Percentiles rank a stretch among this genome's conserved stretches.
These are phyloP conservation scores for Ramaria rubella DNA, from an alignment of 768 basidiomycete genomes.

Conservation along the genomic window DNA sequence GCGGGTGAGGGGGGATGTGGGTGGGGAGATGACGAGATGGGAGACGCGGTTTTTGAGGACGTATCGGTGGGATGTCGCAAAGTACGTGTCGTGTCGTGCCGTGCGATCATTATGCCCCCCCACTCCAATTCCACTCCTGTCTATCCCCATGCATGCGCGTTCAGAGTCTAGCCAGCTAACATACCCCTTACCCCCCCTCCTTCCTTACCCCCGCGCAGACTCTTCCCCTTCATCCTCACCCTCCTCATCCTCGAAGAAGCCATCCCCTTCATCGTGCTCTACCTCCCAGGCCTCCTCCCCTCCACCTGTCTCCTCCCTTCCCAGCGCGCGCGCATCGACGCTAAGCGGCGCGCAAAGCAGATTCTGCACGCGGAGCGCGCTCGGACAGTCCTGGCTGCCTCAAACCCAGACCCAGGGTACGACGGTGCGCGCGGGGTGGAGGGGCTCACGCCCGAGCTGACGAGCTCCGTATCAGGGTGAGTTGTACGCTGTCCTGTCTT, in stretches of 20 bases:
- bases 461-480: slow-evolving; percentile 52
- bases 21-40: slow-evolving; percentile 54
- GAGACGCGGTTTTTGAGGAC: slow-evolving; percentile 65
- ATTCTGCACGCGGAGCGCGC: slow-evolving; percentile 28
- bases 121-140: no score
- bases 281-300: slow-evolving; percentile 77
- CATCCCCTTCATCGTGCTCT: slow-evolving; percentile 78
- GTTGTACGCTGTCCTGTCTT: no score
- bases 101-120: no score
- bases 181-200: background rate
- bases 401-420: background rate
- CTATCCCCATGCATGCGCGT: slow-evolving; percentile 11
- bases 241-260: slow-evolving; percentile 72
- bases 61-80: slow-evolving; percentile 61
- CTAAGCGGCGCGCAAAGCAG: slow-evolving; percentile 33
- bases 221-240: slow-evolving; percentile 73
- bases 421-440: slow-evolving; percentile 18
- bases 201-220: slow-evolving; percentile 32
- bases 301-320: slow-evolving; percentile 83
- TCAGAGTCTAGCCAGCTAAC: background rate
- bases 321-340: slow-evolving; percentile 60
- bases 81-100: slow-evolving; percentile 37
- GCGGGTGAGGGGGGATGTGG: slow-evolving; percentile 48
- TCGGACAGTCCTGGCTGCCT: slow-evolving; percentile 19
- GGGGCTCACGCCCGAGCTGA: slow-evolving; percentile 27